These are phyloP conservation scores for Daldinia loculata DNA, from an alignment of 495 filamentous ascomycete species.

Conservation along the genomic window DNA sequence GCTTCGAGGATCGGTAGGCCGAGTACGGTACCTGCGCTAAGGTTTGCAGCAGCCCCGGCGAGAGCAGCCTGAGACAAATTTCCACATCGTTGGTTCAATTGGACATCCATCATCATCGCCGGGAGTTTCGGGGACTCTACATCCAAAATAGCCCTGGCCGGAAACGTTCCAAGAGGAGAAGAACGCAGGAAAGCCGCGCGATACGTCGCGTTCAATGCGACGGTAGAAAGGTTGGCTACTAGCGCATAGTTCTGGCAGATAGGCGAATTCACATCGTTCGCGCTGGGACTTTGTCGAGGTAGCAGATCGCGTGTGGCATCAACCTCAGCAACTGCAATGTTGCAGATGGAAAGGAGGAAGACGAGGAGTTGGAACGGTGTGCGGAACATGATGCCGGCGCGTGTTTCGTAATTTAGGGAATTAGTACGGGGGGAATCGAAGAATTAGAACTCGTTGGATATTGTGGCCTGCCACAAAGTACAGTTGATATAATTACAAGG, in stretches of 20 bases:
- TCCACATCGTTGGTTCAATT: constrained; percentile 48
- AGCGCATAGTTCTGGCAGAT: constrained; percentile 41
- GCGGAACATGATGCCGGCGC: constrained; percentile 23
- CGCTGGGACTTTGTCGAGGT: constrained; percentile 32
- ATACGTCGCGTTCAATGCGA: constrained; percentile 49
- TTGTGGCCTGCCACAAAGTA: constrained; percentile 36
- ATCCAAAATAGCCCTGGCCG: constrained; percentile 43
- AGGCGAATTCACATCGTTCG: constrained; percentile 12
- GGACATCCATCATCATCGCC: constrained; percentile 42
- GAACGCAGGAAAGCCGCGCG: constrained; percentile 47
- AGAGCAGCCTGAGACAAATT: constrained; percentile 47
- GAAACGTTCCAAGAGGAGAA: constrained; percentile 44
- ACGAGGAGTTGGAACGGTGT: constrained; percentile 32
- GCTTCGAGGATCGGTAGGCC: constrained; percentile 31
- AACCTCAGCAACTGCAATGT: constrained; percentile 23
- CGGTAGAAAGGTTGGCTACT: constrained; percentile 45
- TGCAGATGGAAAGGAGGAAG: constrained; percentile 34
- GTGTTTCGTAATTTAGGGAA: constrained; percentile 11
- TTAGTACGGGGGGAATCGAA: neutral
- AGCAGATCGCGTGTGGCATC: constrained; percentile 7
- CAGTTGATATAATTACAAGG: constrained; percentile 7
- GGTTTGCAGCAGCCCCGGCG: constrained; percentile 45
- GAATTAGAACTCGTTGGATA: constrained; percentile 18
- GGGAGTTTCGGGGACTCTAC: constrained; percentile 40
- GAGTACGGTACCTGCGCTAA: constrained; percentile 44